Percentiles rank a stretch among this genome's conserved stretches.
Conservation (phyloP, 73 alveolate species). For the Effrenium voratum region DNA sequence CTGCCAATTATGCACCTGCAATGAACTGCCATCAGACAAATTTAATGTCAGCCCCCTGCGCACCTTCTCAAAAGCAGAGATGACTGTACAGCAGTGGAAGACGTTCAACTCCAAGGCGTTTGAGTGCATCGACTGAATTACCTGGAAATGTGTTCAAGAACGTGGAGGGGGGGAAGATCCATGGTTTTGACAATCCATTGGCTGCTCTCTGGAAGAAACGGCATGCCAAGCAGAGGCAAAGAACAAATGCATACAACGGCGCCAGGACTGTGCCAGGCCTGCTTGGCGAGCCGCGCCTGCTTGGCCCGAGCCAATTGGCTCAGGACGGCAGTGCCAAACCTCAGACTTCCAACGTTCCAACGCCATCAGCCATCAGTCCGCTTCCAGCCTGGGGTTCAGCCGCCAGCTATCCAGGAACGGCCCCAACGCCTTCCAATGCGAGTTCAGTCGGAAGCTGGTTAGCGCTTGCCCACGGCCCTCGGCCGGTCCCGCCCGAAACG, state of each 20-base stretch:
- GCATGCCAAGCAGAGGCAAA: neutral
- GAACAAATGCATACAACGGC: neutral
- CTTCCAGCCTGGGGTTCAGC: slow-evolving; percentile 35
- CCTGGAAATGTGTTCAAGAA: neutral
- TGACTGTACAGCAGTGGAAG: slow-evolving; percentile 81
- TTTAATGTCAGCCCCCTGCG: too few species aligned
- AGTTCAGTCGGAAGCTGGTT: neutral
- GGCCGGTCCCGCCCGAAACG: too few species aligned
- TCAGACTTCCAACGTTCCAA: neutral
- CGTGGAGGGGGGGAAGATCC: neutral
- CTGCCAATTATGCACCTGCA: too few species aligned
- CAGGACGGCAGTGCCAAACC: slow-evolving; percentile 61
- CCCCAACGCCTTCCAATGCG: slow-evolving; percentile 21
- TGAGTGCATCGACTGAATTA: slow-evolving; percentile 25
- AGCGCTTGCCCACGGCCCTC: neutral
- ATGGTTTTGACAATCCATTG: neutral
- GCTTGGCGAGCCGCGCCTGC: slow-evolving; percentile 31
- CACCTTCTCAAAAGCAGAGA: slow-evolving; percentile 72
- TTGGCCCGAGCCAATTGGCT: slow-evolving; percentile 51
- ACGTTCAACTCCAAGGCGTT: slow-evolving; percentile 37
- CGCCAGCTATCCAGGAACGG: slow-evolving; percentile 63
- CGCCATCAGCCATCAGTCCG: too few species aligned
- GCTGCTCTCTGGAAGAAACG: too few species aligned
- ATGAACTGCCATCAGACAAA: too few species aligned
- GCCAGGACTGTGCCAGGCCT: neutral